These are phyloP conservation scores for Tolypocladium inflatum DNA, from an alignment of 2,329 filamentous ascomycete species.

Conservation along the genomic window DNA sequence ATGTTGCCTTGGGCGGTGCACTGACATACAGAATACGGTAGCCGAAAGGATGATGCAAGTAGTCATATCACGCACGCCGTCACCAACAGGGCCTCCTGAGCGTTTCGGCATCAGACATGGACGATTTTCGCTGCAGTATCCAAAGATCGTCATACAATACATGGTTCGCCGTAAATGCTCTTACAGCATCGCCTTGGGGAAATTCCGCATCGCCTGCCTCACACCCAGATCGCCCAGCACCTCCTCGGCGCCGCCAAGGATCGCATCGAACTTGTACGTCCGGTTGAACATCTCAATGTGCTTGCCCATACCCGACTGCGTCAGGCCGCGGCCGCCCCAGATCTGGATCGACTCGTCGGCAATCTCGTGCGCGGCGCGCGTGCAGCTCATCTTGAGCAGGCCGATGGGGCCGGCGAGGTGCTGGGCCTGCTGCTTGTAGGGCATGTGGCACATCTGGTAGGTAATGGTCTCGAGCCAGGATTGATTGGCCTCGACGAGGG, in stretches of 20 bases:
- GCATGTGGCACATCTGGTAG: conserved; percentile 83
- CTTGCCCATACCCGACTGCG: conserved; percentile 73
- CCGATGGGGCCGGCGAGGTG: conserved; percentile 74
- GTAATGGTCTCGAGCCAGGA: conserved; percentile 78
- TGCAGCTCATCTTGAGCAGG: conserved; percentile 70
- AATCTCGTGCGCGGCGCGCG: conserved; percentile 70
- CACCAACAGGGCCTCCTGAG: neutral
- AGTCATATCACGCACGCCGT: neutral
- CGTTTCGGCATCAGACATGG: neutral
- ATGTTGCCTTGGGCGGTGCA: neutral
- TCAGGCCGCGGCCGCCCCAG: conserved; percentile 73
- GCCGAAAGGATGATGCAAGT: neutral
- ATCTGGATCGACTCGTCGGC: conserved; percentile 80
- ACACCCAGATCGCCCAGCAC: conserved; percentile 74
- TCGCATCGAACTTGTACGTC: conserved; percentile 74
- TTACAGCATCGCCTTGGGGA: conserved; percentile 77
- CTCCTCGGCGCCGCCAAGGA: conserved; percentile 75
- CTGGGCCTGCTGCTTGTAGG: conserved; percentile 65
- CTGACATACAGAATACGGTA: neutral
- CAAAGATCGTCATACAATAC: neutral
- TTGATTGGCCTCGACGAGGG: conserved; percentile 71
- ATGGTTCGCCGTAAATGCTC: neutral
- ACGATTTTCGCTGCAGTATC: neutral
- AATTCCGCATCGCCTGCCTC: conserved; percentile 71
- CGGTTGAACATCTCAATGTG: conserved; percentile 78